phyloP scores from a whole-genome alignment of 2,329 filamentous ascomycete genomes.

The Penicillium hesseltinei region DNA sequence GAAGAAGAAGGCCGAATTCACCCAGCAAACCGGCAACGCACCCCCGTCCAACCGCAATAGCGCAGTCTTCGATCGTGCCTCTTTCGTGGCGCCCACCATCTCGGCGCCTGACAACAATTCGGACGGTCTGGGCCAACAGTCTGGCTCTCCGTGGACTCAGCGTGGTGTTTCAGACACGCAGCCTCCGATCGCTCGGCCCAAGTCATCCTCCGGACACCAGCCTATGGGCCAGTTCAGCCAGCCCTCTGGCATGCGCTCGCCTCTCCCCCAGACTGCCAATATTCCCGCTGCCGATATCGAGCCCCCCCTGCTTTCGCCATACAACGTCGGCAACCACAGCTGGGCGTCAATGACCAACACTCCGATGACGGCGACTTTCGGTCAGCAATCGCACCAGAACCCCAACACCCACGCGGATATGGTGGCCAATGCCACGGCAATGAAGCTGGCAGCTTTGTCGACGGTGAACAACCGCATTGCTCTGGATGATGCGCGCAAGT shows the following conservation, averaged over 20 bases:
- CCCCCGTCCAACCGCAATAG: slow-evolving; percentile 94
- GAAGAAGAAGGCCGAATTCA: slow-evolving; percentile 96
- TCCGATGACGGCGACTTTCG: slow-evolving; percentile 88
- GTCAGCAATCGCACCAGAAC: slow-evolving; percentile 45
- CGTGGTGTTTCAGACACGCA: slow-evolving; percentile 50
- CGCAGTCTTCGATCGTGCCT: slow-evolving; percentile 69
- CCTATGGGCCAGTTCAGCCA: slow-evolving; percentile 95
- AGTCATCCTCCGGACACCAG: slow-evolving; percentile 72
- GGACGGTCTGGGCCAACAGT: slow-evolving; percentile 61
- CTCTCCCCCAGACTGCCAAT: slow-evolving; percentile 79
- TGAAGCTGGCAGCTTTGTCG: slow-evolving; percentile 95
- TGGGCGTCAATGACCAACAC: slow-evolving; percentile 99
- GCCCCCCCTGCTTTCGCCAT: slow-evolving; percentile 80
- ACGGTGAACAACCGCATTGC: slow-evolving; percentile 98
- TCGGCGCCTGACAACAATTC: slow-evolving; percentile 63
- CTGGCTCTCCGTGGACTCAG: slow-evolving; percentile 77
- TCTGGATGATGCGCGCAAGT: slow-evolving; percentile 94
- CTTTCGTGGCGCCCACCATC: slow-evolving; percentile 72
- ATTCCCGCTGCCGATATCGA: slow-evolving; percentile 73
- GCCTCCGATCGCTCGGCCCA: slow-evolving; percentile 62
- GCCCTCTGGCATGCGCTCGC: slow-evolving; percentile 76
- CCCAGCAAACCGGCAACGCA: slow-evolving; percentile 86
- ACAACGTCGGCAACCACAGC: slow-evolving; percentile 75
- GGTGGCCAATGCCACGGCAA: slow-evolving; percentile 97
- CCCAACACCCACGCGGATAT: slow-evolving; percentile 79